phyloP scores from a whole-genome alignment of 306 rosid species.

The Amphicarpaea edgeworthii region DNA sequence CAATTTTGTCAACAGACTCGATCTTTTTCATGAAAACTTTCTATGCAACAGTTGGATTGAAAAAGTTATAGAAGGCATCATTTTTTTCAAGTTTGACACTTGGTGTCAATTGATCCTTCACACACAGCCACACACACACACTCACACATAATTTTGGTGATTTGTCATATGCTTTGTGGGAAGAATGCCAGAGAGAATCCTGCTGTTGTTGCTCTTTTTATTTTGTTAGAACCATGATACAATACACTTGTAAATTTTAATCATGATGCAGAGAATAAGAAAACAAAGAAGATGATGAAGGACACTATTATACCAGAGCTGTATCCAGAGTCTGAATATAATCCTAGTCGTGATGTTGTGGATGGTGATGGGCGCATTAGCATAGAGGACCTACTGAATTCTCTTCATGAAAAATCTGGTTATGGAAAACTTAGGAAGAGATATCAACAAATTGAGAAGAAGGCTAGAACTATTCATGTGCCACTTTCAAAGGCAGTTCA shows the following conservation, averaged over 20 bases:
- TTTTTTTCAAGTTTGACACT: neutral
- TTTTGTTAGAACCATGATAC: constrained; percentile 2
- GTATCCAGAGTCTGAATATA: constrained; percentile 71
- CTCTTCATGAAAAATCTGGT: constrained; percentile 69
- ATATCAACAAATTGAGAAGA: constrained; percentile 53
- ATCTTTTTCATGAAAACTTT: neutral
- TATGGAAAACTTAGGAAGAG: constrained; percentile 70
- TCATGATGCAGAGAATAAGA: constrained; percentile 58
- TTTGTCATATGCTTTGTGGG: too few species aligned
- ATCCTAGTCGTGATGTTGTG: constrained; percentile 76
- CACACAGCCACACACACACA: too few species aligned
- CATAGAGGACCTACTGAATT: constrained; percentile 67
- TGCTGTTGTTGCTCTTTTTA: neutral
- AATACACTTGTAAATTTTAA: constrained; percentile 19
- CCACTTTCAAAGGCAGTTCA: constrained; percentile 75
- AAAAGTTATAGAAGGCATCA: neutral
- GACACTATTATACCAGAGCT: constrained; percentile 46
- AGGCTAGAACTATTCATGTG: constrained; percentile 56
- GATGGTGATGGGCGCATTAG: constrained; percentile 72
- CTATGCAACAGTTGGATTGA: neutral
- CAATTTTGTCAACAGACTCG: neutral
- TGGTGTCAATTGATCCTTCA: neutral
- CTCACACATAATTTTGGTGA: neutral
- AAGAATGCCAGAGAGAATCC: neutral
- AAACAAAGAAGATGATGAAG: constrained; percentile 41